Evolutionary conservation across 179 eudicot species (phyloP).

Genomic region (Sideroxylon spinosum): DNA sequence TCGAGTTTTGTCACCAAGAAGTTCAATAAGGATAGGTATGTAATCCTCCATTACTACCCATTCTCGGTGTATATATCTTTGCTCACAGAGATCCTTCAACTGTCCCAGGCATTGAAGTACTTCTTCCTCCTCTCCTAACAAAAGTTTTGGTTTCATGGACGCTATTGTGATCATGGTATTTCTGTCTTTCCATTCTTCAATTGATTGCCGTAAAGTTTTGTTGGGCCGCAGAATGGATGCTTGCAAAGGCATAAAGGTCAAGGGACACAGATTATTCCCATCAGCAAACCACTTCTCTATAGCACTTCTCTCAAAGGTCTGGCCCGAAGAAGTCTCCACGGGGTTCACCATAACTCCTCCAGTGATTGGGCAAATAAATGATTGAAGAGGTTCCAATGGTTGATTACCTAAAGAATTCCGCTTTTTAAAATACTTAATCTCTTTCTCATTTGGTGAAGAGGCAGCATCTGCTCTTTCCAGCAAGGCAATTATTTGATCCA

Average conservation of each 20-base stretch:
- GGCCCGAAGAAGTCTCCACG: constrained; percentile 41
- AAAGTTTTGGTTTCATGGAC: constrained; percentile 31
- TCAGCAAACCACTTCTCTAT: constrained; percentile 40
- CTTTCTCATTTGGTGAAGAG: constrained; percentile 30
- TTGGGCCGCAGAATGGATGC: constrained; percentile 35
- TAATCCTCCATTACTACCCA: constrained; percentile 43
- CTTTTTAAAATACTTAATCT: constrained; percentile 33
- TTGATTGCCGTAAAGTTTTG: constrained; percentile 42
- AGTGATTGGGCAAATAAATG: constrained; percentile 44
- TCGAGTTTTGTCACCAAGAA: constrained; percentile 29
- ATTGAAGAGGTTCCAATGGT: constrained; percentile 43
- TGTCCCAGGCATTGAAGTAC: constrained; percentile 29
- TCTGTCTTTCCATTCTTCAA: constrained; percentile 46
- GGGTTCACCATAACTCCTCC: constrained; percentile 43
- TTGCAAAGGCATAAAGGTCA: constrained; percentile 30
- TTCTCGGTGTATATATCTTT: constrained; percentile 38
- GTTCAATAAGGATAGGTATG: constrained; percentile 33
- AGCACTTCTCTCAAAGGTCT: constrained; percentile 42
- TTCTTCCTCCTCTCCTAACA: constrained; percentile 27
- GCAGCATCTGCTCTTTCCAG: constrained; percentile 44
- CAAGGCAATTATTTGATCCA: constrained; percentile 43
- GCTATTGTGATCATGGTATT: constrained; percentile 38
- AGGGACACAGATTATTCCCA: constrained; percentile 33
- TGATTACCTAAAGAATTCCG: constrained; percentile 39
- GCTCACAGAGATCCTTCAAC: constrained; percentile 32